Conservation (phyloP, 257 asterid species). For the Solanum dulcamara region DNA sequence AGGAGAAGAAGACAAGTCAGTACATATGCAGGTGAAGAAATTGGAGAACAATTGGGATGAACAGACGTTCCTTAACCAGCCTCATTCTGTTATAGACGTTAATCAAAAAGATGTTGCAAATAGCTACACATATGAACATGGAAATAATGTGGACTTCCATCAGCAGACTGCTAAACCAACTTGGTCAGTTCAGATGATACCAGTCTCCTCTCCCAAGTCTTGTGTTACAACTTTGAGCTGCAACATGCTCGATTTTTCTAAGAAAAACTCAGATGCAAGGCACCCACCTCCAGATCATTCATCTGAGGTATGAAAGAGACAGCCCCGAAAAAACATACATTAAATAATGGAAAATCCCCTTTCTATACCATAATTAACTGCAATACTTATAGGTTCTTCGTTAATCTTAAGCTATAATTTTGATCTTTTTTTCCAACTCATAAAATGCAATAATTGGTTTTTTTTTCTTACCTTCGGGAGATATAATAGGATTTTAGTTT, state of each 20-base stretch:
- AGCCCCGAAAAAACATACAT: background rate
- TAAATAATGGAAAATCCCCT: background rate
- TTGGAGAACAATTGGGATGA: conserved; percentile 44
- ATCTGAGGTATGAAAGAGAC: conserved; percentile 28
- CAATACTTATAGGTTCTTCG: too few species aligned
- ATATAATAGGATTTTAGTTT: background rate
- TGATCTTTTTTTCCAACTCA: too few species aligned
- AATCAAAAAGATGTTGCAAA: conserved; percentile 18
- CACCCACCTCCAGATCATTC: conserved; percentile 39
- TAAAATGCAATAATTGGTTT: too few species aligned
- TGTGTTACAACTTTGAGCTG: conserved; percentile 33
- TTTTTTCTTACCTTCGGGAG: too few species aligned
- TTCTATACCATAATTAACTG: background rate
- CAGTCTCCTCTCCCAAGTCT: conserved; percentile 49
- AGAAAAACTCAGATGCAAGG: conserved; percentile 20
- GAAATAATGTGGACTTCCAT: conserved; percentile 14
- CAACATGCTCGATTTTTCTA: conserved; percentile 46
- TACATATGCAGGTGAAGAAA: conserved; percentile 22
- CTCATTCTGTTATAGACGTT: conserved; percentile 2
- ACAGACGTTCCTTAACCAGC: conserved; percentile 20
- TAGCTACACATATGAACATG: conserved; percentile 7
- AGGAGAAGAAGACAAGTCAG: conserved; percentile 39
- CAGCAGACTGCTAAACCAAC: conserved; percentile 7
- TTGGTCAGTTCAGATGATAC: conserved; percentile 28
- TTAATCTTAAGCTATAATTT: too few species aligned